Percentiles rank a stretch among this genome's conserved stretches.
These are phyloP conservation scores for Wickerhamomyces chambardii DNA, from an alignment of 805 yeast species.

Conservation along the genomic window DNA sequence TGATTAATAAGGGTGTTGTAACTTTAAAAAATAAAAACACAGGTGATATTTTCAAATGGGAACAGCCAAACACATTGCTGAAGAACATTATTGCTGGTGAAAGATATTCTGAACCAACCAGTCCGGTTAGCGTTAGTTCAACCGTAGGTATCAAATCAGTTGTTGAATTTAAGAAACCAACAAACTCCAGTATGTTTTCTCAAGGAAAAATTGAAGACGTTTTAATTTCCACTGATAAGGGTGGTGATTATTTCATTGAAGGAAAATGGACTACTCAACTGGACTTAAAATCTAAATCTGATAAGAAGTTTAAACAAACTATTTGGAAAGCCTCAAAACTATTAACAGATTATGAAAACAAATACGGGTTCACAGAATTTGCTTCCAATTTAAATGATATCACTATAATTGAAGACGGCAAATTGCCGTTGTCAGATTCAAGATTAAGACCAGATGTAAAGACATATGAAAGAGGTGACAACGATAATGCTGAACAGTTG, in stretches of 20 bases:
- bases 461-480: slow-evolving; percentile 58
- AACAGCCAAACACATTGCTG: slow-evolving; percentile 72
- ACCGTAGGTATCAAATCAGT: slow-evolving; percentile 62
- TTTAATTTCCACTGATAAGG: too few species aligned
- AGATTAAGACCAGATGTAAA: slow-evolving; percentile 83
- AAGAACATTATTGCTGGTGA: slow-evolving; percentile 93
- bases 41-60: slow-evolving; percentile 71
- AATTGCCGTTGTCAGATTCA: slow-evolving; percentile 80
- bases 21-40: slow-evolving; percentile 45
- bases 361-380: slow-evolving; percentile 82
- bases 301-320: slow-evolving; percentile 19
- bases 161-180: slow-evolving; percentile 51
- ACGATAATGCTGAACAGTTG: slow-evolving; percentile 61
- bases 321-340: slow-evolving; percentile 72
- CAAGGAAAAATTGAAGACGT: slow-evolving; percentile 73
- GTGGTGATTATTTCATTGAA: slow-evolving; percentile 13
- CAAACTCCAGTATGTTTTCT: slow-evolving; percentile 73
- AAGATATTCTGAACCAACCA: slow-evolving; percentile 81
- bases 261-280: slow-evolving; percentile 87
- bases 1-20: slow-evolving; percentile 65
- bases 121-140: slow-evolving; percentile 55
- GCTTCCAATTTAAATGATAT: slow-evolving; percentile 78
- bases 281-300: slow-evolving; percentile 22
- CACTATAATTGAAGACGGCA: slow-evolving; percentile 55
- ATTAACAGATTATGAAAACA: slow-evolving; percentile 45